Base-by-base conservation (phyloP, 768 basidiomycete species). In the Pleurotus tuoliensis region DNA sequence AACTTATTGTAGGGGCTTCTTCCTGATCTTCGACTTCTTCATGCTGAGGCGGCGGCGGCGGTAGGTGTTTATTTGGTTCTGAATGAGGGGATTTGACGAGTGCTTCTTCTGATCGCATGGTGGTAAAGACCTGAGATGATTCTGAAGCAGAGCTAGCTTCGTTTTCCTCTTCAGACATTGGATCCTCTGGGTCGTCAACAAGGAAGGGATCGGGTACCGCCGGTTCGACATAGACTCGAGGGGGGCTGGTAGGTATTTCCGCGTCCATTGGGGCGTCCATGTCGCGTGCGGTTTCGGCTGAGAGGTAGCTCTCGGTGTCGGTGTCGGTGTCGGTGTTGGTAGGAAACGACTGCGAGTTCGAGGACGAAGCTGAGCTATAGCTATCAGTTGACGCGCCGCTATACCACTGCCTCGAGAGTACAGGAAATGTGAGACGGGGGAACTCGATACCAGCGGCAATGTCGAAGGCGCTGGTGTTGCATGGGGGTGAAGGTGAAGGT, bases 141-240 rank as follows among this genome's bases (percentile, higher is more conserved):
- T 71, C 67, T 38, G 69, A 63, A 25, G 62, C 63, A 38, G 63
- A 61, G 7, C 30, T 34, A 34, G 30, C 30, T 34, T 66, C 61
- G 47, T 63, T 69, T 5, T 74, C 74, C 25, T 74, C 77, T 22
- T 73, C 77, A n/a, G 71, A 74, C 16, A 69, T 64, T 3, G 71
- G 72, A 43, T 76, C 75, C 25, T 76, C 74, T 38, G 79, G 75
- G 57, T 82, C 83, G 61, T 86, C 86, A 37, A 84, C 70, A 49
- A 86, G 72, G 72, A 85, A 87, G 1, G 83, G 83, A 67, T 88
- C 76, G 13, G 82, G 82, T 4, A 77, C 76, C 55, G 80, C 78
- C 41, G 76, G 74, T 63, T 81, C 81, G 43, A 74, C 64, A 25
- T 70, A 69, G 11, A 67, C 66, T 27, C 58, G 57, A 24, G 71